Base-by-base conservation (phyloP, 2,329 filamentous ascomycete genomes). In the Cladophialophora immunda region DNA sequence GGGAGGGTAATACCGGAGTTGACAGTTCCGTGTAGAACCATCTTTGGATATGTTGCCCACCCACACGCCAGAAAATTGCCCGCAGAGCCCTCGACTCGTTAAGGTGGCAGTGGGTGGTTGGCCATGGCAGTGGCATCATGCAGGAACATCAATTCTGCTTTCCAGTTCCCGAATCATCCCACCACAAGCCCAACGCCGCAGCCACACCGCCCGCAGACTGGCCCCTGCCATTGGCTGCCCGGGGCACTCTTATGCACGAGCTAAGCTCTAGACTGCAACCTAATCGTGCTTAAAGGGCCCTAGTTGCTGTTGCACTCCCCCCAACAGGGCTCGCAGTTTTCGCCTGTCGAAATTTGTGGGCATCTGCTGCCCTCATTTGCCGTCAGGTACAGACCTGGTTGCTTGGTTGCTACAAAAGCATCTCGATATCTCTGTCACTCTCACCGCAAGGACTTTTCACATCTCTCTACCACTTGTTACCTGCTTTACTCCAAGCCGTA, bases 1-100 rank as follows among this genome's bases (percentile, higher is more conserved):
- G 45, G 22, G 27, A 59, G 15, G 22, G 38, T 50, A 3, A 30
- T 62, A 4, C 30, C 53, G 60, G 60, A 62, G 53, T 32, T 50
- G 38, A 36, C 45, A 61, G 30, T 38, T 61, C 58, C 58, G 58
- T 52, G 58, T 61, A 61, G 58, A 61, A 61, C 58, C 38, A 61
- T 36, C 15, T 19, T 36, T 32, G 5, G 34, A n/a, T 32, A 13
- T 25, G 19, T 8, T n/a, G 13, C 17, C 32, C 9, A 25, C 8
- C 6, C 45, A 50, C 22, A 50, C 8, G 22, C 22, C 45, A 55
- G 32, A 55, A 55, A 30, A 55, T 27, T 25, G 6, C 45, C 45
- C 45, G 45, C 22, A 11, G 19, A 50, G 22, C 45, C 45, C 17
- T 50, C 32, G n/a, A 4, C 19, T 55, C 8, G 19, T 30, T 27